phyloP scores from a whole-genome alignment of 495 filamentous ascomycete species.

The Aspergillus heteromorphus region DNA sequence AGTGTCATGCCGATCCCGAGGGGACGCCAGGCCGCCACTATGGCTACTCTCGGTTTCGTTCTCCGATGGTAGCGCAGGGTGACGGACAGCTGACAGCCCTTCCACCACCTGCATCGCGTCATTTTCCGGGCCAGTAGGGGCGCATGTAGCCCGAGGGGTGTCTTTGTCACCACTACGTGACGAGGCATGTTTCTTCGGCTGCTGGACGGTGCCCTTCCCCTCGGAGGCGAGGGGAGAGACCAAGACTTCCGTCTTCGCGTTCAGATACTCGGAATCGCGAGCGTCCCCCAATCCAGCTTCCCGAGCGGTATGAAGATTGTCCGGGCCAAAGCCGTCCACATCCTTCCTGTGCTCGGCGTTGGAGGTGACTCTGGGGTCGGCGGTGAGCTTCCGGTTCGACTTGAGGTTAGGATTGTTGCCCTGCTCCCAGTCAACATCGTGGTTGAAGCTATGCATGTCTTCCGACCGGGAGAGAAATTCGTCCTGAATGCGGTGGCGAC shows the following conservation, averaged over 20 bases:
- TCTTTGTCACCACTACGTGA: conserved; percentile 27
- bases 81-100: conserved; percentile 45
- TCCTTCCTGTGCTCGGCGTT: conserved; percentile 66
- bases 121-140: conserved; percentile 39
- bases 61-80: conserved; percentile 57
- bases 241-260: conserved; percentile 59
- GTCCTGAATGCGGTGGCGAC: conserved; percentile 54
- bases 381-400: conserved; percentile 52
- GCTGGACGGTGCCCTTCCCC: conserved; percentile 51
- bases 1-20: conserved; percentile 37
- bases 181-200: conserved; percentile 39
- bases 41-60: conserved; percentile 82
- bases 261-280: conserved; percentile 61
- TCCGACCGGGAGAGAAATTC: conserved; percentile 58
- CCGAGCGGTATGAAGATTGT: conserved; percentile 59
- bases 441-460: conserved; percentile 71
- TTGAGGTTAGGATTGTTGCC: conserved; percentile 57
- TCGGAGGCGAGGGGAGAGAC: conserved; percentile 53
- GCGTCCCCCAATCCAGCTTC: conserved; percentile 50
- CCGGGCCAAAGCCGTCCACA: conserved; percentile 68
- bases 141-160: conserved; percentile 38
- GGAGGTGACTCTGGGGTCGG: conserved; percentile 58
- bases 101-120: conserved; percentile 16
- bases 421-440: conserved; percentile 71
- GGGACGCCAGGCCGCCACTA: conserved; percentile 37